phyloP scores from a whole-genome alignment of 768 basidiomycete genomes.

The Saitozyma podzolica region DNA sequence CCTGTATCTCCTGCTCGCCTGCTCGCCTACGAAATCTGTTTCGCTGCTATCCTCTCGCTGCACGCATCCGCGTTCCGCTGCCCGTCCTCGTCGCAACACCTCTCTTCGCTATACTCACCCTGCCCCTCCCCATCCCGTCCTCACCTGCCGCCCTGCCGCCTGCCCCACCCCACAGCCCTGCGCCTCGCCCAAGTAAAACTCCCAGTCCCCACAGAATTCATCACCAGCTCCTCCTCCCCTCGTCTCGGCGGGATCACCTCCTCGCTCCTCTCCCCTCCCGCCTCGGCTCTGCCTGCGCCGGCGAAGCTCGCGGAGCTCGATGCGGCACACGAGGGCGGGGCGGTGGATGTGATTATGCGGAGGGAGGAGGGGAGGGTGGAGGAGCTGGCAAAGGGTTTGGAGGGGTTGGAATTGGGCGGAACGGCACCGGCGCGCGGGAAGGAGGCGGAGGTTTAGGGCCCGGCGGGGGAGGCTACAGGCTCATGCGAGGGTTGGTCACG shows the following conservation, averaged over 20 bases:
- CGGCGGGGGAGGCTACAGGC: no score
- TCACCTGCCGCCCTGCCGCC: conserved; percentile 2
- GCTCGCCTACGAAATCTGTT: no score
- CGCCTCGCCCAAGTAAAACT: conserved; percentile 84
- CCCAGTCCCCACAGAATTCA: conserved; percentile 84
- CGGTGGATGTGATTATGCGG: conserved; percentile 23
- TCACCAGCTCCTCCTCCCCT: conserved; percentile 67
- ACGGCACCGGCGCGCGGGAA: no score
- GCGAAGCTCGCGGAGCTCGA: conserved; percentile 28
- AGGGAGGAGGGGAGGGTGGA: conserved; percentile 22
- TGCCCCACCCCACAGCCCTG: conserved; percentile 68
- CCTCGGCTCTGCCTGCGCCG: conserved; percentile 27
- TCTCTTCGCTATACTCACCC: not conserved
- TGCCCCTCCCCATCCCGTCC: conserved; percentile 6
- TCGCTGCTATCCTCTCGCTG: not conserved
- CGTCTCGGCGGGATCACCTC: conserved; percentile 54
- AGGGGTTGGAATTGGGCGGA: not conserved
- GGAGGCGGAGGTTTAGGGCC: no score
- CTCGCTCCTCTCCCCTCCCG: conserved; percentile 18
- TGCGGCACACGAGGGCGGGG: conserved; percentile 25
- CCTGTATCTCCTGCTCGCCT: not conserved
- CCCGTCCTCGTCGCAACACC: no score
- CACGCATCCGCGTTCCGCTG: no score
- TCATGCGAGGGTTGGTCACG: no score
- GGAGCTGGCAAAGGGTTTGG: conserved; percentile 7